Evolutionary conservation across 148 eudicot genomes (phyloP).

Genomic region (Persicaria maculosa): DNA sequence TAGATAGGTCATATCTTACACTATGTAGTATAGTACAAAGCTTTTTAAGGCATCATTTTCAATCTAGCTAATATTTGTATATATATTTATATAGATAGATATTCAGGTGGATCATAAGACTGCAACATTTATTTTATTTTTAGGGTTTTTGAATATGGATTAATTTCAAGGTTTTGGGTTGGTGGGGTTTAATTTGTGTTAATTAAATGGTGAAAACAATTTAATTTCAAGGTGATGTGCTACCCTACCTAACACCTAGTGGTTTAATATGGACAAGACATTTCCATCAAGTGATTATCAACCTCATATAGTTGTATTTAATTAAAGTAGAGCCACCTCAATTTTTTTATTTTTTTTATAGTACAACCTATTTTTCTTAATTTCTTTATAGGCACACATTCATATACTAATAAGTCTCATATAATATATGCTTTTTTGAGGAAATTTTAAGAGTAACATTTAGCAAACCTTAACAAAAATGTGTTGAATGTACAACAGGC

Average conservation of each 20-base stretch:
- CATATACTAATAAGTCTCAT: background rate
- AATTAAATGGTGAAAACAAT: background rate
- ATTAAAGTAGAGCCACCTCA: slow-evolving; percentile 1
- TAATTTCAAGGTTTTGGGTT: background rate
- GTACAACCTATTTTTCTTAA: background rate
- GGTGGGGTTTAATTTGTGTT: background rate
- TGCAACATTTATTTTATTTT: background rate
- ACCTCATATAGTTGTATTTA: slow-evolving; percentile 13
- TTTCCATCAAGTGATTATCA: slow-evolving; percentile 1
- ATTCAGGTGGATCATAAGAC: background rate
- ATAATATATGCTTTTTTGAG: background rate
- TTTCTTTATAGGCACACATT: background rate
- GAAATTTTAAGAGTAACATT: too few species aligned
- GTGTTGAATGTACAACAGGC: slow-evolving; percentile 31
- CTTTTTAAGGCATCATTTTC: background rate
- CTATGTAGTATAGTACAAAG: background rate
- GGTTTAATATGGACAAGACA: slow-evolving; percentile 11
- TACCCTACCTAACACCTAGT: slow-evolving; percentile 23
- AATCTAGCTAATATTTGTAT: background rate
- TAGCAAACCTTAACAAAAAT: too few species aligned
- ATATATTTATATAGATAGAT: background rate
- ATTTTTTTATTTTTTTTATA: background rate
- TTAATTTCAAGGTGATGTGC: slow-evolving; percentile 18
- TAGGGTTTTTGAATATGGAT: background rate
- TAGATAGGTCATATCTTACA: background rate